Evolutionary conservation across 495 filamentous ascomycete genomes (phyloP).

Genomic region (Penicillium waksmanii): DNA sequence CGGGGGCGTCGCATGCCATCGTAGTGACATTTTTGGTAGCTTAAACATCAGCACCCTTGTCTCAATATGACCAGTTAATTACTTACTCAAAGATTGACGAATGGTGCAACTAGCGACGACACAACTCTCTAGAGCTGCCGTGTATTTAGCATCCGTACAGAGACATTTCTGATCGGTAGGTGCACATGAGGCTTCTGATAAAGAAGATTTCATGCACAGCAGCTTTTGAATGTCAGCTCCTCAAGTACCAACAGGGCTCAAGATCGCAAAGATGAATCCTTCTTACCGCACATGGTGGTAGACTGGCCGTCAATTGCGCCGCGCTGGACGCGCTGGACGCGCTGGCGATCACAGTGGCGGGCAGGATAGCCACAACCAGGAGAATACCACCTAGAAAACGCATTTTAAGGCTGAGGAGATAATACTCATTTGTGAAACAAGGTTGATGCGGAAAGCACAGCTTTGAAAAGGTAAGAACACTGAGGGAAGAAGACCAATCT

Average conservation of each 20-base stretch:
- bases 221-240: conserved; percentile 22
- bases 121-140: conserved; percentile 21
- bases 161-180: conserved; percentile 31
- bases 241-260: no score
- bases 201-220: conserved; percentile 26
- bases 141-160: conserved; percentile 28
- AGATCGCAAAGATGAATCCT: no score
- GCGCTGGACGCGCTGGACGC: neutral
- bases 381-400: conserved; percentile 9
- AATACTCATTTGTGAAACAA: conserved; percentile 1
- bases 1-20: conserved; percentile 30
- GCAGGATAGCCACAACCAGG: conserved; percentile 11
- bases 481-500: neutral
- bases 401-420: conserved; percentile 8
- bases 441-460: neutral
- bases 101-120: conserved; percentile 29
- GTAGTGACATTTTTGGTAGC: conserved; percentile 41
- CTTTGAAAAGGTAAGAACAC: neutral
- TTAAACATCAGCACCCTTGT: neutral
- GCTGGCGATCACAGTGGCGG: conserved; percentile 13
- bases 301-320: conserved; percentile 11
- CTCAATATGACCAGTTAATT: neutral
- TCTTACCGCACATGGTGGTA: conserved; percentile 28
- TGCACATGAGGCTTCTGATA: conserved; percentile 28
- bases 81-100: conserved; percentile 31